phyloP scores from a whole-genome alignment of 371 early-diverging fungal species.

The Actinomortierella ambigua region DNA sequence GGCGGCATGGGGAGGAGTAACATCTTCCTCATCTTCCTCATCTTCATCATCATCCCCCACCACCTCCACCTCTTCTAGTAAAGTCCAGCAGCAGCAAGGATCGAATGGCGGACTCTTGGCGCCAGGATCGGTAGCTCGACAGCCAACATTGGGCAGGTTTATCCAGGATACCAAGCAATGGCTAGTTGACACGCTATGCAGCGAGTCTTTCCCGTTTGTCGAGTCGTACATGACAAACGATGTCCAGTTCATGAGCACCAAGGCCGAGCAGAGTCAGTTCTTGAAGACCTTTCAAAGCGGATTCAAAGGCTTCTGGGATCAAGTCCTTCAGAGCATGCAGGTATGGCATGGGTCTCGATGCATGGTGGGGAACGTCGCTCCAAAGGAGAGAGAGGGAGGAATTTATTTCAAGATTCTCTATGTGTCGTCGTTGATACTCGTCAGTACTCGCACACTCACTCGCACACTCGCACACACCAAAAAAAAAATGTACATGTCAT shows the following conservation, averaged over 20 bases:
- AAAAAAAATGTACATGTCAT: neutral
- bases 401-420: too few species aligned
- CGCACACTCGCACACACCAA: too few species aligned
- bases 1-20: too few species aligned
- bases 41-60: too few species aligned
- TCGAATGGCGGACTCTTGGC: too few species aligned
- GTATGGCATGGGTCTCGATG: slow-evolving; percentile 29
- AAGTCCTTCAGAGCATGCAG: slow-evolving; percentile 44
- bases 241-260: slow-evolving; percentile 41
- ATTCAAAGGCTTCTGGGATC: slow-evolving; percentile 47
- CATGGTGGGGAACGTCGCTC: neutral
- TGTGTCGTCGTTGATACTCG: too few species aligned
- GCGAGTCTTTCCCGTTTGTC: slow-evolving; percentile 44
- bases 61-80: too few species aligned
- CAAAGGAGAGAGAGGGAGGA: neutral
- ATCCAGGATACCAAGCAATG: slow-evolving; percentile 48
- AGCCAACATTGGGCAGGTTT: too few species aligned
- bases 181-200: slow-evolving; percentile 47
- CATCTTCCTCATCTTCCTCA: too few species aligned
- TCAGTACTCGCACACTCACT: too few species aligned
- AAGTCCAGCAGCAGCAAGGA: too few species aligned
- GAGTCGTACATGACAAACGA: slow-evolving; percentile 48
- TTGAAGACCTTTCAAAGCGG: slow-evolving; percentile 36
- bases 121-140: too few species aligned
- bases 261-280: slow-evolving; percentile 24